Conservation (phyloP, 2,329 filamentous ascomycete species). For the Tricladium varicosporioides region DNA sequence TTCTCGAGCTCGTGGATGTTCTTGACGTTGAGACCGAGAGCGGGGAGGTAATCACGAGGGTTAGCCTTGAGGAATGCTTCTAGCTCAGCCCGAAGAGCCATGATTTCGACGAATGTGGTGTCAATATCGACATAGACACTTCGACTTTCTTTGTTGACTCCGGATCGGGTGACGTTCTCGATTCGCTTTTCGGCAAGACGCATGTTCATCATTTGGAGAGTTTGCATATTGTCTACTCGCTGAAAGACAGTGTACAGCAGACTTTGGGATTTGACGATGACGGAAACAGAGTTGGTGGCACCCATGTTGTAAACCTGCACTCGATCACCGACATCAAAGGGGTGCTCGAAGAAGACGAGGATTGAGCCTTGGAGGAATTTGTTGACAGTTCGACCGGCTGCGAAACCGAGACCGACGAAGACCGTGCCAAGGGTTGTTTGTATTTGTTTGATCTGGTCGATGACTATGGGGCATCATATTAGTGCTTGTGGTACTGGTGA, state of each 20-base stretch:
- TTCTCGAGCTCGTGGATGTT: slow-evolving; percentile 83
- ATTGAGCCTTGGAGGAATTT: slow-evolving; percentile 96
- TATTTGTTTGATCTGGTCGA: slow-evolving; percentile 82
- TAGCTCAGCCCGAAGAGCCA: slow-evolving; percentile 78
- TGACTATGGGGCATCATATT: slow-evolving; percentile 46
- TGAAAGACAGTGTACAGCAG: slow-evolving; percentile 88
- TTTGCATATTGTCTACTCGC: slow-evolving; percentile 74
- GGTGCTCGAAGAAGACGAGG: slow-evolving; percentile 96
- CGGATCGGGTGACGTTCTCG: slow-evolving; percentile 85
- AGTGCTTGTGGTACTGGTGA: slow-evolving; percentile 15
- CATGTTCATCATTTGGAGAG: slow-evolving; percentile 77
- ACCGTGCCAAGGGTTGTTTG: slow-evolving; percentile 80
- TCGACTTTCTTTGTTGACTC: slow-evolving; percentile 80
- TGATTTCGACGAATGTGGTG: slow-evolving; percentile 82
- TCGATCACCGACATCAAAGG: slow-evolving; percentile 89
- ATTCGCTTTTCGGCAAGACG: slow-evolving; percentile 82
- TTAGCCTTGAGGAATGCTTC: slow-evolving; percentile 84
- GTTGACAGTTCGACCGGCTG: slow-evolving; percentile 84
- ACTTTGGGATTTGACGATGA: slow-evolving; percentile 87
- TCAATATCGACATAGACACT: slow-evolving; percentile 76
- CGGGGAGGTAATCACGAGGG: slow-evolving; percentile 81
- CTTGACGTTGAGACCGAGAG: slow-evolving; percentile 72
- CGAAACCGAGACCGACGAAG: slow-evolving; percentile 80
- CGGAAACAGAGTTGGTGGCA: slow-evolving; percentile 27
- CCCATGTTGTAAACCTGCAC: slow-evolving; percentile 68